A percentile compares a stretch with the other conserved stretches of the same genome.
These are phyloP conservation scores for Crithidia bombi DNA, from an alignment of 208 protist genomes.

Conservation along the genomic window DNA sequence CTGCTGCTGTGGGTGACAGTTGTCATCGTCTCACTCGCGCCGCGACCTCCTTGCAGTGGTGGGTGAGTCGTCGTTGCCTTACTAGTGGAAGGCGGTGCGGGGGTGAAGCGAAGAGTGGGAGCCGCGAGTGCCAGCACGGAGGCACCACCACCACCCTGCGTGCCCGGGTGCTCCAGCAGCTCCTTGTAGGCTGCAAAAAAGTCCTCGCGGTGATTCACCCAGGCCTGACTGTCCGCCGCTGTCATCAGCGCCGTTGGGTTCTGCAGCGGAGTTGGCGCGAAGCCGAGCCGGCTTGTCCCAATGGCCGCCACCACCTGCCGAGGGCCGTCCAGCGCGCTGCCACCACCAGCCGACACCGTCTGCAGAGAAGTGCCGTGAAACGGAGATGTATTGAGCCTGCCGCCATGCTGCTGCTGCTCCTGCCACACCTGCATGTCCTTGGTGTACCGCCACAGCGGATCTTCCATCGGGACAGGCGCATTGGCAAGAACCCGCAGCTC, in stretches of 20 bases:
- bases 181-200: conserved; percentile 53
- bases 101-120: conserved; percentile 16
- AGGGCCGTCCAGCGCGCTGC: conserved; percentile 22
- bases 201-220: conserved; percentile 60
- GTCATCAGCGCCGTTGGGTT: conserved; percentile 50
- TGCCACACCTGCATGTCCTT: conserved; percentile 44
- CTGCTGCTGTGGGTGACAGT: neutral
- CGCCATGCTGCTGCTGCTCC: conserved; percentile 25
- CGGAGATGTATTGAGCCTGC: conserved; percentile 19
- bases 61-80: neutral
- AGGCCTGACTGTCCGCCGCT: conserved; percentile 48
- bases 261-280: conserved; percentile 47
- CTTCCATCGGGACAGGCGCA: conserved; percentile 20
- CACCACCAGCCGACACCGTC: neutral
- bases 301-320: conserved; percentile 48
- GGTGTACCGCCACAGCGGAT: conserved; percentile 26
- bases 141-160: neutral
- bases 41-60: neutral
- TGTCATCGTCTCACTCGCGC: too few relatives aligned
- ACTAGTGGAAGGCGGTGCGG: conserved; percentile 2
- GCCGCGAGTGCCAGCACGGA: conserved; percentile 2
- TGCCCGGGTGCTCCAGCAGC: conserved; percentile 18
- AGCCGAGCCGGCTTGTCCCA: conserved; percentile 56
- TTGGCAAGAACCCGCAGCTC: conserved; percentile 36
- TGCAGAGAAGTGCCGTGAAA: neutral